Conservation (phyloP, 495 filamentous ascomycete species). For the Usnea hakonensis region DNA sequence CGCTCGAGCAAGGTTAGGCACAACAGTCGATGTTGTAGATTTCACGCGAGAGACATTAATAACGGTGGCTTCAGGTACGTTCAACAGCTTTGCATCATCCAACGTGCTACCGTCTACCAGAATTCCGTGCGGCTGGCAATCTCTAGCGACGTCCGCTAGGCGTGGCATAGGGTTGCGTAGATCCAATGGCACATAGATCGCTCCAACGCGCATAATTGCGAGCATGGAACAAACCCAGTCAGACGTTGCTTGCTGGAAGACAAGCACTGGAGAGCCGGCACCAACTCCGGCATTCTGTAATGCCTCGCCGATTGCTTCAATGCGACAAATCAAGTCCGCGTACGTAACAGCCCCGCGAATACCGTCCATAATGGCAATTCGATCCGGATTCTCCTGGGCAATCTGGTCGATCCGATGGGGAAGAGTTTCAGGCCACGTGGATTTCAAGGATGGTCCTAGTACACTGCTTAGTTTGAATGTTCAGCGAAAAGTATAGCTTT, state of each 20-base stretch:
- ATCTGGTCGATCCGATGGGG: conserved; percentile 14
- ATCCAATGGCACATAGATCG: conserved; percentile 48
- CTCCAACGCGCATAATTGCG: conserved; percentile 43
- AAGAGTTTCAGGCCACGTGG: conserved; percentile 7
- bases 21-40: background rate
- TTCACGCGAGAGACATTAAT: conserved; percentile 19
- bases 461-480: conserved; percentile 3
- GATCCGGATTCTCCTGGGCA: background rate
- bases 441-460: conserved; percentile 19
- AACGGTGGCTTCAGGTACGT: conserved; percentile 8
- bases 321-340: background rate
- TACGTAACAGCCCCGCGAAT: conserved; percentile 10
- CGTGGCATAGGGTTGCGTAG: conserved; percentile 29
- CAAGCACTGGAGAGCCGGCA: conserved; percentile 10
- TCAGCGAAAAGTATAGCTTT: conserved; percentile 11
- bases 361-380: conserved; percentile 15
- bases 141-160: conserved; percentile 24
- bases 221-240: conserved; percentile 46
- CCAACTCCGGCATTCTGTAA: background rate
- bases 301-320: conserved; percentile 16
- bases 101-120: conserved; percentile 1
- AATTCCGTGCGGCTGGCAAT: conserved; percentile 10
- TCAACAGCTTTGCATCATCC: background rate
- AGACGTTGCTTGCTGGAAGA: conserved; percentile 22
- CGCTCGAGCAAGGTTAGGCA: background rate